These are phyloP conservation scores for Durio zibethinus DNA, from an alignment of 345 rosid genomes.

Conservation along the genomic window DNA sequence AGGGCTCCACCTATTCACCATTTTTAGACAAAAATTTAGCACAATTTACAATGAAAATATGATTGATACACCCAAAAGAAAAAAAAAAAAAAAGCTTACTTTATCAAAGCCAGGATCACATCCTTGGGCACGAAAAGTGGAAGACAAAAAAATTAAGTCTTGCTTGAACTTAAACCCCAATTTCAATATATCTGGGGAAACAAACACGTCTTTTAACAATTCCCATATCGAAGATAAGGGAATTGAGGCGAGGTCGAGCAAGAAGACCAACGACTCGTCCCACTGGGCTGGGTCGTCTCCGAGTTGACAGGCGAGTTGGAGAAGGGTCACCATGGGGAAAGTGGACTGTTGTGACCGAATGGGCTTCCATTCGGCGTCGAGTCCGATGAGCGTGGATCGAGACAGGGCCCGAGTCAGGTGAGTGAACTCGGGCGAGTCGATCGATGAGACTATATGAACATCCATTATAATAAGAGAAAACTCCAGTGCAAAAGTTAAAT, in stretches of 20 bases:
- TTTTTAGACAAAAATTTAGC: neutral
- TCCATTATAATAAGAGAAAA: conserved; percentile 4
- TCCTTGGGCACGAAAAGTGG: conserved; percentile 64
- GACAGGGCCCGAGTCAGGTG: conserved; percentile 46
- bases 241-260: conserved; percentile 58
- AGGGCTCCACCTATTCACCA: conserved; percentile 73
- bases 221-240: conserved; percentile 61
- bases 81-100: conserved; percentile 30
- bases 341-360: conserved; percentile 31
- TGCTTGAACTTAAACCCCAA: conserved; percentile 83
- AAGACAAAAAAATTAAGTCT: conserved; percentile 75
- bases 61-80: neutral
- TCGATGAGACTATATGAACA: conserved; percentile 45
- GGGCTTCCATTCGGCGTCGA: conserved; percentile 96
- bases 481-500: neutral
- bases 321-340: conserved; percentile 71
- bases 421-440: conserved; percentile 73
- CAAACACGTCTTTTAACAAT: conserved; percentile 51
- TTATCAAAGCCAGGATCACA: conserved; percentile 62
- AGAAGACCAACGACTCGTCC: conserved; percentile 52
- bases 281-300: conserved; percentile 28
- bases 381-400: conserved; percentile 60
- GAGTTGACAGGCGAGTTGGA: conserved; percentile 72
- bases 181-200: conserved; percentile 74
- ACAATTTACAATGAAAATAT: neutral